phyloP scores from a whole-genome alignment of 257 asterid species.

The Solanum phureja region DNA sequence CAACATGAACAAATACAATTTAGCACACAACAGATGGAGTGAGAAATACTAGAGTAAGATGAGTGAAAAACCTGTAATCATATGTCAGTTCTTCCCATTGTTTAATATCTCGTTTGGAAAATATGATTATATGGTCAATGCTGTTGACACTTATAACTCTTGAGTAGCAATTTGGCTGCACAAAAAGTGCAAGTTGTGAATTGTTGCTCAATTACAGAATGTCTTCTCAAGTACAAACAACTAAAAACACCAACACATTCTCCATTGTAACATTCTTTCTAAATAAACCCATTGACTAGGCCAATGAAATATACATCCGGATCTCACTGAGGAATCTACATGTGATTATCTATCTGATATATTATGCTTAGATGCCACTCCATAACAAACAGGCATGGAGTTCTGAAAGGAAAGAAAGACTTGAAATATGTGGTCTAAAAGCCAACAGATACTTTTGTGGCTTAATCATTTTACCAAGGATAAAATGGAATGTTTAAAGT shows the following conservation, averaged over 20 bases:
- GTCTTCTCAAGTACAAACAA: background rate
- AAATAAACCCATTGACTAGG: background rate
- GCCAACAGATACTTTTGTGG: background rate
- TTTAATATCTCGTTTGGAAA: constrained; percentile 82
- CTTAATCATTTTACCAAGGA: background rate
- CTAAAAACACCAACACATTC: background rate
- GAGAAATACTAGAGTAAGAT: constrained; percentile 1
- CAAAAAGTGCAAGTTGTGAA: background rate
- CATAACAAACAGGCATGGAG: background rate
- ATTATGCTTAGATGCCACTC: background rate
- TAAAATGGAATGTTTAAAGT: background rate
- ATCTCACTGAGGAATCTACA: background rate
- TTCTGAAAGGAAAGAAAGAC: background rate
- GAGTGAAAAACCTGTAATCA: constrained; percentile 70
- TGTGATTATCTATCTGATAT: background rate
- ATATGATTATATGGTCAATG: constrained; percentile 79
- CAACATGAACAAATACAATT: background rate
- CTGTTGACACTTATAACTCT: constrained; percentile 61
- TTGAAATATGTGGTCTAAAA: background rate
- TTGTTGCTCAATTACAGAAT: background rate
- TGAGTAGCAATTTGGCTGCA: constrained; percentile 97
- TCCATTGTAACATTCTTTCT: background rate
- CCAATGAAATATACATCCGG: background rate
- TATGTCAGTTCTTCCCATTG: constrained; percentile 90
- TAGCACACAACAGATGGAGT: background rate